These are phyloP conservation scores for Xylaria sp. DNA, from an alignment of 2,329 filamentous ascomycete species.

Conservation along the genomic window DNA sequence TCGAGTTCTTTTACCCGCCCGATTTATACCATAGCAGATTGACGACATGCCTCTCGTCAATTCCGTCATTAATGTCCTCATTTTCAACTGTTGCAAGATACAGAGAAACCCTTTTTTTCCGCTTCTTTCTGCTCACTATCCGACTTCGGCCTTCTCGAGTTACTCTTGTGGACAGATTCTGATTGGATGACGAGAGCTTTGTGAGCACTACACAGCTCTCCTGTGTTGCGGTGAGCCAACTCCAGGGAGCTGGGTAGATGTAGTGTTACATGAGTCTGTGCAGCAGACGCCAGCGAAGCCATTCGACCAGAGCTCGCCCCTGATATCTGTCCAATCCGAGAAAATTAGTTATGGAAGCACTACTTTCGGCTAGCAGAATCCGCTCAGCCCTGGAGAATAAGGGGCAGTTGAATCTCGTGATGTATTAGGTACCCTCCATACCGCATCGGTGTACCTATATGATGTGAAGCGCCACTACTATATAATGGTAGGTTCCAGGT, in stretches of 20 bases:
- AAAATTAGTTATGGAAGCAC: constrained; percentile 25
- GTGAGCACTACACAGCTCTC: constrained; percentile 20
- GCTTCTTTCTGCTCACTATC: constrained; percentile 8
- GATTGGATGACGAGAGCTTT: constrained; percentile 24
- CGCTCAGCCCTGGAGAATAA: not conserved
- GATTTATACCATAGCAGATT: constrained; percentile 15
- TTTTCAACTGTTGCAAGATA: constrained; percentile 9
- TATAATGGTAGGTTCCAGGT: not conserved
- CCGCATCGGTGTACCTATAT: not conserved
- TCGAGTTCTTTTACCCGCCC: not conserved
- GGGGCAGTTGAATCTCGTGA: not conserved
- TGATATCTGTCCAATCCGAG: not conserved
- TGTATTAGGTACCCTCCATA: constrained; percentile 4
- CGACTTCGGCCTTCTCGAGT: constrained; percentile 28
- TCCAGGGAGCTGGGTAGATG: constrained; percentile 1
- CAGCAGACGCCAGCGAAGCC: not conserved
- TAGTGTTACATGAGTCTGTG: not conserved
- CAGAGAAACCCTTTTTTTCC: constrained; percentile 4
- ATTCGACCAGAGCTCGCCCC: not conserved
- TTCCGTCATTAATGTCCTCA: constrained; percentile 35
- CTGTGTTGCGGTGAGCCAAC: constrained; percentile 28
- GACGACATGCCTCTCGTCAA: constrained; percentile 37
- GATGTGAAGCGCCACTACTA: not conserved
- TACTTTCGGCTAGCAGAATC: constrained; percentile 18
- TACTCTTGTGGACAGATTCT: not conserved